These are phyloP conservation scores for Colletotrichum agaves DNA, from an alignment of 2,329 filamentous ascomycete genomes.

Conservation along the genomic window DNA sequence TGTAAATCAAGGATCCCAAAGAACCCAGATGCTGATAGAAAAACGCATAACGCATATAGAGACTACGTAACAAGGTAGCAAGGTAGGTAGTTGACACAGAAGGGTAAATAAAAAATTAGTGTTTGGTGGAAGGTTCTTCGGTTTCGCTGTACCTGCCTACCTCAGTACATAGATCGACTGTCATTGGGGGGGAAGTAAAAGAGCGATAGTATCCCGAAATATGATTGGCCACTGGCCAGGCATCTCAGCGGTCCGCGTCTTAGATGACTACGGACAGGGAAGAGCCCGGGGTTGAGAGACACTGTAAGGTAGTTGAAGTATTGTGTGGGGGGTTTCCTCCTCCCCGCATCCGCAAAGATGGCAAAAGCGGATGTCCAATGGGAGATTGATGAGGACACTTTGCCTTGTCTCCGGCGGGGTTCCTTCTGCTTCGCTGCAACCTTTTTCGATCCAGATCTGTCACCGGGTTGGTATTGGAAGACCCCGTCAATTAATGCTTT, in stretches of 20 bases:
- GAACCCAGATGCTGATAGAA: no score
- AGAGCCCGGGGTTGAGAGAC: conserved; percentile 20
- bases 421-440: not conserved
- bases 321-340: conserved; percentile 26
- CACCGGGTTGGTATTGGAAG: not conserved
- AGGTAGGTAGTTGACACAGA: no score
- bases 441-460: not conserved
- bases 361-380: conserved; percentile 1
- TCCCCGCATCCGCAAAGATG: conserved; percentile 26
- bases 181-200: not conserved
- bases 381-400: conserved; percentile 14
- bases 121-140: no score
- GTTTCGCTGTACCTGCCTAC: not conserved
- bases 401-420: conserved; percentile 31
- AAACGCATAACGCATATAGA: no score
- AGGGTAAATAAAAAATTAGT: no score
- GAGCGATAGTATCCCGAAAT: not conserved
- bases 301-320: conserved; percentile 7
- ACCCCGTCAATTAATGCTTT: not conserved
- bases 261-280: conserved; percentile 22
- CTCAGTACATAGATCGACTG: not conserved
- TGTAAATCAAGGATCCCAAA: no score
- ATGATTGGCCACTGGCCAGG: not conserved
- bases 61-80: no score
- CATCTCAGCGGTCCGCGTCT: not conserved